Conservation (phyloP, 2,329 filamentous ascomycete genomes). For the Aspergillus sp. region DNA sequence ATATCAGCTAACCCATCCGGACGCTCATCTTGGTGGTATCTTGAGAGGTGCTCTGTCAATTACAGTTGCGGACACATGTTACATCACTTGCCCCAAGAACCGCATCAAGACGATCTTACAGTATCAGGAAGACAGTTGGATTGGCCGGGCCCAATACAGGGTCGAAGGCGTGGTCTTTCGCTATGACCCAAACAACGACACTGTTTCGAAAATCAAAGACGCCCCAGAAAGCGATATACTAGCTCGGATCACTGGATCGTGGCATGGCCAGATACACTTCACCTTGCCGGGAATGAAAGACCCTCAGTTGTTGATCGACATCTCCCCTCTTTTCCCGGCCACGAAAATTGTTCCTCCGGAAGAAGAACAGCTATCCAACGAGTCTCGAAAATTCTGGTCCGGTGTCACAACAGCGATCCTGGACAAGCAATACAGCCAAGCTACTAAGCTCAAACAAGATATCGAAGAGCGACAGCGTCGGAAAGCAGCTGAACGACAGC, state of each 20-base stretch:
- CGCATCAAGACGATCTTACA: constrained; percentile 85
- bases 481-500: constrained; percentile 72
- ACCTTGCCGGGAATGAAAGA: constrained; percentile 44
- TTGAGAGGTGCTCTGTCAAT: constrained; percentile 81
- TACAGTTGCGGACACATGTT: constrained; percentile 82
- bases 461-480: constrained; percentile 84
- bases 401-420: constrained; percentile 79
- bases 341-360: constrained; percentile 71
- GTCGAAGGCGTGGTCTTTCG: constrained; percentile 85
- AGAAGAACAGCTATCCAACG: constrained; percentile 74
- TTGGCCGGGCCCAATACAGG: constrained; percentile 82
- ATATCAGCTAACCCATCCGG: constrained; percentile 89
- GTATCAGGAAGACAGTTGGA: constrained; percentile 91
- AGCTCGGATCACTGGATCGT: constrained; percentile 72
- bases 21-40: constrained; percentile 84
- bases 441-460: constrained; percentile 80
- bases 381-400: constrained; percentile 81
- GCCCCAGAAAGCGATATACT: constrained; percentile 79
- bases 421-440: constrained; percentile 71
- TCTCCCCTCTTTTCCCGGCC: constrained; percentile 70
- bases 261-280: constrained; percentile 66
- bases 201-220: constrained; percentile 70
- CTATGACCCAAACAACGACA: constrained; percentile 80
- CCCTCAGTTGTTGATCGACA: constrained; percentile 70
- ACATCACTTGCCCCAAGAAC: constrained; percentile 81